phyloP scores from a whole-genome alignment of 192 early-diverging fungal genomes.

The Umbelopsis sp. region DNA sequence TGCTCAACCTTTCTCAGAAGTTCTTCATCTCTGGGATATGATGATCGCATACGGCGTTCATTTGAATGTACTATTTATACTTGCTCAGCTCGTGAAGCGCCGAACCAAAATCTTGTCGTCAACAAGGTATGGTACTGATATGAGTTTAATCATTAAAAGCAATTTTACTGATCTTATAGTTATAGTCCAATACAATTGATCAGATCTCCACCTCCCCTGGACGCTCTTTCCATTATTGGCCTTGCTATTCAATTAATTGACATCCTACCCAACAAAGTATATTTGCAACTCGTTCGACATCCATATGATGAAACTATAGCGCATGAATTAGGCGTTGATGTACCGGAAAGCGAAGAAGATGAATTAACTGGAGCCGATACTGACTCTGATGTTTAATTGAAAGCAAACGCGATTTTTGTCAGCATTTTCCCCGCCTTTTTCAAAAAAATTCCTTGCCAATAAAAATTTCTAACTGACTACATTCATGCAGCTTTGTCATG shows the following conservation, averaged over 20 bases:
- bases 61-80: conserved; percentile 88
- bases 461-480: background rate
- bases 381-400: background rate
- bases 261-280: conserved; percentile 67
- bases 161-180: background rate
- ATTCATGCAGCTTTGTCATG: background rate
- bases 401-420: background rate
- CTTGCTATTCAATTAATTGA: conserved; percentile 57
- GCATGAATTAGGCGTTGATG: conserved; percentile 36
- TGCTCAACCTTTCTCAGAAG: conserved; percentile 81
- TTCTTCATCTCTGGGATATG: conserved; percentile 92
- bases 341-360: conserved; percentile 2
- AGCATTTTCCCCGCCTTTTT: background rate
- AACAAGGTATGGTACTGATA: conserved; percentile 50
- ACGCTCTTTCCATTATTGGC: conserved; percentile 61
- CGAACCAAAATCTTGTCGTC: conserved; percentile 71
- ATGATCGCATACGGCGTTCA: conserved; percentile 90
- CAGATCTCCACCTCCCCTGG: conserved; percentile 63
- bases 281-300: conserved; percentile 76
- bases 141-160: background rate
- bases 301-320: conserved; percentile 66
- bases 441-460: background rate
- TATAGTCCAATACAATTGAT: conserved; percentile 72
- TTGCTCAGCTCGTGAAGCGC: conserved; percentile 80
- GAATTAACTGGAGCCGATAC: background rate